Conservation (phyloP, 2,329 filamentous ascomycete species). For the Pseudogymnoascus sp. region DNA sequence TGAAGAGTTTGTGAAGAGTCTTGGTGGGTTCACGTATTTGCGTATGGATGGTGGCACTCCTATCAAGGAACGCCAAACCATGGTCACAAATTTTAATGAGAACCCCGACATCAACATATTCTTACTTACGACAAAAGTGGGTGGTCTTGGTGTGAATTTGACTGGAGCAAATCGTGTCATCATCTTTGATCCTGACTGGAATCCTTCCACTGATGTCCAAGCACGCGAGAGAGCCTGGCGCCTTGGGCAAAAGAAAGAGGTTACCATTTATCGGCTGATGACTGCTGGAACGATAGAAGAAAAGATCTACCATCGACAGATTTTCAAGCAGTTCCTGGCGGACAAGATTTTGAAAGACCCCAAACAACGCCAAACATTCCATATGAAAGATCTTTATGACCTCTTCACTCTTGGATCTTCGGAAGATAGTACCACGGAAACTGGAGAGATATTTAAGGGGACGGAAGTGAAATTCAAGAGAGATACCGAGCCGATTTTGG, state of each 20-base stretch:
- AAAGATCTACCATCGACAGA: slow-evolving; percentile 97
- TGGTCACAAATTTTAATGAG: slow-evolving; percentile 91
- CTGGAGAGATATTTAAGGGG: slow-evolving; percentile 78
- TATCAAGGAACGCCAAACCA: slow-evolving; percentile 76
- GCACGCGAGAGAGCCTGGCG: slow-evolving; percentile 94
- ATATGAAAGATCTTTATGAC: slow-evolving; percentile 83
- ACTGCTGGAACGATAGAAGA: slow-evolving; percentile 96
- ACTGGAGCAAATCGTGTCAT: slow-evolving; percentile 94
- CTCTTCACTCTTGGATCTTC: slow-evolving; percentile 72
- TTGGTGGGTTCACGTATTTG: slow-evolving; percentile 66
- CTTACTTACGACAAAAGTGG: slow-evolving; percentile 89
- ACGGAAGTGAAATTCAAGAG: slow-evolving; percentile 64
- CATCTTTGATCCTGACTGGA: slow-evolving; percentile 98
- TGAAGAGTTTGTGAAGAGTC: slow-evolving; percentile 64
- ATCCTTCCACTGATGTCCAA: slow-evolving; percentile 92
- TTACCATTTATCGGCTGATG: slow-evolving; percentile 96
- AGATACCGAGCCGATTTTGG: slow-evolving; percentile 23
- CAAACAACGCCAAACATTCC: slow-evolving; percentile 85
- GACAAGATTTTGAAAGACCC: slow-evolving; percentile 95
- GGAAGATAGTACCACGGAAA: slow-evolving; percentile 66
- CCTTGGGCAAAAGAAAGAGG: slow-evolving; percentile 86
- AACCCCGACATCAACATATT: slow-evolving; percentile 76
- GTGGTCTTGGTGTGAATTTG: slow-evolving; percentile 85
- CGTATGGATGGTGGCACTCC: slow-evolving; percentile 92
- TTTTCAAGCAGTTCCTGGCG: slow-evolving; percentile 96